Percentiles rank a stretch among this genome's conserved stretches.
phyloP scores from a whole-genome alignment of 768 basidiomycete genomes.

The Termitomyces eurrhizus region DNA sequence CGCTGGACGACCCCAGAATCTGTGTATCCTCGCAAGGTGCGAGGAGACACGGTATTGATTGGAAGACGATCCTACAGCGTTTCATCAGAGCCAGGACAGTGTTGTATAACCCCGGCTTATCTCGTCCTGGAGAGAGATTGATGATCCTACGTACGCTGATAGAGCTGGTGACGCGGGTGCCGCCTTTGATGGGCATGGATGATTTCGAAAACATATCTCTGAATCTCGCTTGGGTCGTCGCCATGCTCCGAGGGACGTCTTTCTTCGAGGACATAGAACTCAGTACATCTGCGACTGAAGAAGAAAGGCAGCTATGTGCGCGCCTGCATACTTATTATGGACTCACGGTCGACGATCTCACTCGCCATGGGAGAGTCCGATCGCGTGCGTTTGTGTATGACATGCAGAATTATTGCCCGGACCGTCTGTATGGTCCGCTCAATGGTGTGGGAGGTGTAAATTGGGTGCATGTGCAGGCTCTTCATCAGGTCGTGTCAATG shows the following conservation, averaged over 20 bases:
- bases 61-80: constrained; percentile 51
- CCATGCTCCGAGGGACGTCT: constrained; percentile 34
- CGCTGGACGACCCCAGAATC: constrained; percentile 61
- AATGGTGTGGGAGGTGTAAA: constrained; percentile 44
- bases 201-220: constrained; percentile 32
- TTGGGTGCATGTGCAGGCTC: constrained; percentile 55
- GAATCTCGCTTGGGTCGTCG: constrained; percentile 51
- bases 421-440: constrained; percentile 57
- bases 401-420: constrained; percentile 49
- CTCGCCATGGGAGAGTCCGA: constrained; percentile 25
- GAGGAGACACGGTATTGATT: constrained; percentile 36
- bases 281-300: constrained; percentile 16
- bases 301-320: constrained; percentile 44
- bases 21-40: constrained; percentile 36
- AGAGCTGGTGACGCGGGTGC: constrained; percentile 40
- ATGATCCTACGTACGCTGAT: constrained; percentile 45
- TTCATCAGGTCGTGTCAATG: constrained; percentile 55
- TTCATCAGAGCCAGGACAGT: constrained; percentile 53
- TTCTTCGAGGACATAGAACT: constrained; percentile 37
- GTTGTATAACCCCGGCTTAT: constrained; percentile 28
- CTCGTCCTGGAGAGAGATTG: constrained; percentile 40
- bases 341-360: constrained; percentile 42
- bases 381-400: constrained; percentile 60
- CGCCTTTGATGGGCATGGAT: constrained; percentile 25
- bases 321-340: constrained; percentile 57